These are phyloP conservation scores for Viola odorata DNA, from an alignment of 345 rosid genomes.

Conservation along the genomic window DNA sequence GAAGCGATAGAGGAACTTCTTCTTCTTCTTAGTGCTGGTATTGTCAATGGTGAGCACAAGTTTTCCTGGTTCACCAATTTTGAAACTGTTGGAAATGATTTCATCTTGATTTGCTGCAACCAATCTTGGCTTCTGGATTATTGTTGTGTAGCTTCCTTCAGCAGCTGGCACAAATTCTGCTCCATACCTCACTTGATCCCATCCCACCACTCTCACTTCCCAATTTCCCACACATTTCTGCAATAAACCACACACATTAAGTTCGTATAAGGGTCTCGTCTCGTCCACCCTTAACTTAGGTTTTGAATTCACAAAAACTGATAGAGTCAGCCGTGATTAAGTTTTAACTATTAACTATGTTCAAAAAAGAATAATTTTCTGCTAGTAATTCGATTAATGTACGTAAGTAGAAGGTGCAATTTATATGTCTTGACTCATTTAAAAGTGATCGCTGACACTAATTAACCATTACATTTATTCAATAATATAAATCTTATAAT, in stretches of 20 bases:
- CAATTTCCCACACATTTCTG: constrained; percentile 20
- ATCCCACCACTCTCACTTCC: constrained; percentile 30
- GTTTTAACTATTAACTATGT: background rate
- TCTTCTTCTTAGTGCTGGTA: constrained; percentile 23
- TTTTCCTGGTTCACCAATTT: constrained; percentile 23
- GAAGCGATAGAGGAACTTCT: constrained; percentile 27
- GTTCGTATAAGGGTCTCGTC: background rate
- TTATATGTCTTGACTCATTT: background rate
- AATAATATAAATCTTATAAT: background rate
- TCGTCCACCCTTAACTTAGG: background rate
- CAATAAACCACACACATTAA: background rate
- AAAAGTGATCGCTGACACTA: background rate
- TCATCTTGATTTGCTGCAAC: constrained; percentile 16
- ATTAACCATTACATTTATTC: constrained; percentile 6
- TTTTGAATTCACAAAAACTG: background rate
- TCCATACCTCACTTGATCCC: constrained; percentile 26
- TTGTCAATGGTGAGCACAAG: constrained; percentile 27
- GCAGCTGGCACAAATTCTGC: constrained; percentile 27
- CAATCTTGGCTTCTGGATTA: constrained; percentile 23
- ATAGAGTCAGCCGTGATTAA: background rate
- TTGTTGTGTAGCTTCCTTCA: constrained; percentile 23
- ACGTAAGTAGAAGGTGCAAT: background rate
- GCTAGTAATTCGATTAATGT: background rate
- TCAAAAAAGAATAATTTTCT: background rate
- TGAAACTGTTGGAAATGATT: constrained; percentile 16